phyloP scores from a whole-genome alignment of 108 stramenopile genomes.

The Fragilariopsis cylindrus region DNA sequence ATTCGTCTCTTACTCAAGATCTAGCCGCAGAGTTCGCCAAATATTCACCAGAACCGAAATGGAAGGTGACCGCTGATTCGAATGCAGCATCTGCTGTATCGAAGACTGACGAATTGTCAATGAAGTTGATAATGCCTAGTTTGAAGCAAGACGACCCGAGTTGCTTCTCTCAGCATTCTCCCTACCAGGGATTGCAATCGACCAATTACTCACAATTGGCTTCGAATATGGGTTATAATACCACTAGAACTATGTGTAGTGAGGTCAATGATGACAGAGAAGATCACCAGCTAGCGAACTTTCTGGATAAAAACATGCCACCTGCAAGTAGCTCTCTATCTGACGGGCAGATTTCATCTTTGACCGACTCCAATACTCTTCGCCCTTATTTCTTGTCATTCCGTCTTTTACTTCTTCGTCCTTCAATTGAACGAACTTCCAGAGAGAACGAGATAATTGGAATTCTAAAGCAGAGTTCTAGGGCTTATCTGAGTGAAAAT shows the following conservation, averaged over 20 bases:
- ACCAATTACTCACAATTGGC: not conserved
- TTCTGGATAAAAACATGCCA: slow-evolving; percentile 71
- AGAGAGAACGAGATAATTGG: slow-evolving; percentile 58
- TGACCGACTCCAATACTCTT: slow-evolving; percentile 15
- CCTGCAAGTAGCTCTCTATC: slow-evolving; percentile 3
- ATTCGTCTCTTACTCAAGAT: slow-evolving; percentile 34
- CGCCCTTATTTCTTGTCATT: slow-evolving; percentile 56
- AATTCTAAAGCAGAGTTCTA: slow-evolving; percentile 59
- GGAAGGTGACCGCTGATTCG: slow-evolving; percentile 70
- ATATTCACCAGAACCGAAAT: slow-evolving; percentile 63
- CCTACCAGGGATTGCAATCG: not conserved
- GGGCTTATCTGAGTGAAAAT: slow-evolving; percentile 45
- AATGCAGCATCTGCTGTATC: slow-evolving; percentile 12
- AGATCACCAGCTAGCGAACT: slow-evolving; percentile 58
- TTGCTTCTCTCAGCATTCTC: not conserved
- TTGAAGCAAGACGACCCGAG: not conserved
- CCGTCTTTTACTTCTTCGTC: slow-evolving; percentile 63
- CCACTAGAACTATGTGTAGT: not conserved
- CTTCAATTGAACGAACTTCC: slow-evolving; percentile 44
- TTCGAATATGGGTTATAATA: not conserved
- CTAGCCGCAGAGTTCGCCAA: slow-evolving; percentile 40
- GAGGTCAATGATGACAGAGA: slow-evolving; percentile 21
- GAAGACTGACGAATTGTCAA: not conserved
- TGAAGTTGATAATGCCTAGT: not conserved
- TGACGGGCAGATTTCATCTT: slow-evolving; percentile 24